These are phyloP conservation scores for Diaporthe citri DNA, from an alignment of 2,329 filamentous ascomycete species.

Conservation along the genomic window DNA sequence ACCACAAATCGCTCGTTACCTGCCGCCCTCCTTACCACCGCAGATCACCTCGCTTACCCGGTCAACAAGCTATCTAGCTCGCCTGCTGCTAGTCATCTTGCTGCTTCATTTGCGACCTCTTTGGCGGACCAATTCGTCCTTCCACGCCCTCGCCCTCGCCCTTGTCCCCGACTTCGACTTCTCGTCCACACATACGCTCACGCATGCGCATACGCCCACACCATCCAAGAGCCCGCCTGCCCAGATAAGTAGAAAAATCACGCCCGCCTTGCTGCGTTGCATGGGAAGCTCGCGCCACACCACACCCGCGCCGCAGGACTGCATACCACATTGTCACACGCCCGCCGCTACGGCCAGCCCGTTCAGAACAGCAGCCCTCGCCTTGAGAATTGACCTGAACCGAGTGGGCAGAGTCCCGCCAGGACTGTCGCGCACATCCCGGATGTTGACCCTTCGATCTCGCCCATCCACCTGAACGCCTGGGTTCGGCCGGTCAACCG, in stretches of 20 bases:
- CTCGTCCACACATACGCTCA: background rate
- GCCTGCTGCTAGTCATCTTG: slow-evolving; percentile 19
- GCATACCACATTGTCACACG: slow-evolving; percentile 18
- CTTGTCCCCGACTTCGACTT: background rate
- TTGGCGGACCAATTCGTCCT: background rate
- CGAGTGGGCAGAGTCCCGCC: slow-evolving; percentile 30
- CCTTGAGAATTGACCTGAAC: background rate
- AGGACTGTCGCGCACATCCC: slow-evolving; percentile 34
- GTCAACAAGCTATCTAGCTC: slow-evolving; percentile 8
- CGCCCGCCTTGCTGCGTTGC: slow-evolving; percentile 15
- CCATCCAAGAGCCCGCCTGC: background rate
- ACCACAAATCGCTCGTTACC: slow-evolving; percentile 23
- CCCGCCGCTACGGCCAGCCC: slow-evolving; percentile 19
- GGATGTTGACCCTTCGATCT: slow-evolving; percentile 38
- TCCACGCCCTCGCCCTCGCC: background rate
- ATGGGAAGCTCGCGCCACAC: slow-evolving; percentile 22
- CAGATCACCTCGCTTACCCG: slow-evolving; percentile 34
- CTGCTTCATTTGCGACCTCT: slow-evolving; percentile 21
- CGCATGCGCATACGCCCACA: background rate
- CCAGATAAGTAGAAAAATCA: slow-evolving; percentile 1
- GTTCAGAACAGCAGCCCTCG: background rate
- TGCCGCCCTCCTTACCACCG: slow-evolving; percentile 32
- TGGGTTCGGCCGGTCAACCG: slow-evolving; percentile 37
- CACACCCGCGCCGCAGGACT: slow-evolving; percentile 25
- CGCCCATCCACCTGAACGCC: slow-evolving; percentile 35